Percentiles rank a stretch among this genome's conserved stretches.
These are phyloP conservation scores for Trichoderma asperelloides DNA, from an alignment of 495 filamentous ascomycete species.

Conservation along the genomic window DNA sequence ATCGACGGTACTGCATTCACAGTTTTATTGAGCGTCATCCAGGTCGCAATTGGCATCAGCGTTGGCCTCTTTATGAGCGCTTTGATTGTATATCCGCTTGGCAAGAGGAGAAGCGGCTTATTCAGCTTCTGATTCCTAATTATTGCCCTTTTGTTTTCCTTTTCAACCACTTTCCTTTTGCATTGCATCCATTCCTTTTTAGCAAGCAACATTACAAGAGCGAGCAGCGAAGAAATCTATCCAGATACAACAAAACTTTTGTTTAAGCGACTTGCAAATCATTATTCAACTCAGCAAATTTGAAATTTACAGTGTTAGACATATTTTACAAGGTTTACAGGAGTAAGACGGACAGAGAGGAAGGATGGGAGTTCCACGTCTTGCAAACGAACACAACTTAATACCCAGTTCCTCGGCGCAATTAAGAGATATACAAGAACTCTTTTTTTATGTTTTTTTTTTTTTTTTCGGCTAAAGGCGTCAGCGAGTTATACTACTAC, in stretches of 20 bases:
- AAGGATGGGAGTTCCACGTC: not conserved
- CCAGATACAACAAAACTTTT: not conserved
- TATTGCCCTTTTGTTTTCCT: not conserved
- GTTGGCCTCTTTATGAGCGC: conserved; percentile 84
- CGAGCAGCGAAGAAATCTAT: not conserved
- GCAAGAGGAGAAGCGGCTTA: conserved; percentile 81
- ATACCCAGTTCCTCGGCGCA: not conserved
- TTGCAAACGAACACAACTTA: not conserved
- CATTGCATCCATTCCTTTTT: not conserved
- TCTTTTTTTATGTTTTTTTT: not conserved
- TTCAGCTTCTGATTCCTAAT: conserved; percentile 62
- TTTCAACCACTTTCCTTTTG: not conserved
- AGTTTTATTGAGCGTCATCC: conserved; percentile 78
- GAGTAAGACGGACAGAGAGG: not conserved
- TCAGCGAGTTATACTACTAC: no score
- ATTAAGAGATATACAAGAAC: not conserved
- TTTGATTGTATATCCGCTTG: conserved; percentile 80
- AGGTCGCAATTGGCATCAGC: conserved; percentile 87
- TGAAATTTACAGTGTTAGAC: not conserved
- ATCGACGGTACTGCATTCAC: conserved; percentile 60
- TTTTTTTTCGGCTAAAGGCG: not conserved
- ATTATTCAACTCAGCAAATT: not conserved
- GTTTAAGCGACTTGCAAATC: not conserved
- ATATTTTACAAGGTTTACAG: not conserved
- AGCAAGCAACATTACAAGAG: not conserved